Evolutionary conservation across 768 basidiomycete genomes (phyloP).

Genomic region (Kwoniella heveanensis): DNA sequence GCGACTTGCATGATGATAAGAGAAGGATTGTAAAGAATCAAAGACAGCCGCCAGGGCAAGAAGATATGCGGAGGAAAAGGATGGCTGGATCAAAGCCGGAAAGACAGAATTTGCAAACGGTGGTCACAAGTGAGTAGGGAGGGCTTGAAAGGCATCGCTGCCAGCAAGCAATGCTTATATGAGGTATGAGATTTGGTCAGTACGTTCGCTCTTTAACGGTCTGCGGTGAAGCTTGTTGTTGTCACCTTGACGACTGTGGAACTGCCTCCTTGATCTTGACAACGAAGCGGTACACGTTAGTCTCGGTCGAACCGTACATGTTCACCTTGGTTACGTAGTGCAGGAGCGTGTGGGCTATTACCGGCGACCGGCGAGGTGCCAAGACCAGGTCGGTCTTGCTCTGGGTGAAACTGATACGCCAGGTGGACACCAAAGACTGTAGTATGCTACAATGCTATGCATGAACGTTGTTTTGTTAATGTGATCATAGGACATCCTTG

Average conservation of each 20-base stretch:
- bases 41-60: slow-evolving; percentile 9
- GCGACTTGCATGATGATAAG: slow-evolving; percentile 3
- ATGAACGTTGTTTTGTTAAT: background rate
- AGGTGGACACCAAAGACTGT: background rate
- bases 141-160: background rate
- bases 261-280: background rate
- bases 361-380: too few relatives aligned
- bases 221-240: too few relatives aligned
- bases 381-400: too few relatives aligned
- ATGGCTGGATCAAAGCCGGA: background rate
- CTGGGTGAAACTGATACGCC: too few relatives aligned
- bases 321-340: too few relatives aligned
- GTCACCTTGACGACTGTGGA: too few relatives aligned
- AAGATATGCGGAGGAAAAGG: background rate
- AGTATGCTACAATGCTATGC: background rate
- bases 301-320: too few relatives aligned
- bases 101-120: background rate
- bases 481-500: slow-evolving; percentile 62
- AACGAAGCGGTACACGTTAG: background rate
- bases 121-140: background rate
- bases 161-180: background rate
- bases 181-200: too few relatives aligned
- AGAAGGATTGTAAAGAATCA: background rate
- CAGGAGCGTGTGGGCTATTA: too few relatives aligned
- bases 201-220: too few relatives aligned